Conservation (phyloP, 2,329 filamentous ascomycete species). For the Didymosphaeria variabile region DNA sequence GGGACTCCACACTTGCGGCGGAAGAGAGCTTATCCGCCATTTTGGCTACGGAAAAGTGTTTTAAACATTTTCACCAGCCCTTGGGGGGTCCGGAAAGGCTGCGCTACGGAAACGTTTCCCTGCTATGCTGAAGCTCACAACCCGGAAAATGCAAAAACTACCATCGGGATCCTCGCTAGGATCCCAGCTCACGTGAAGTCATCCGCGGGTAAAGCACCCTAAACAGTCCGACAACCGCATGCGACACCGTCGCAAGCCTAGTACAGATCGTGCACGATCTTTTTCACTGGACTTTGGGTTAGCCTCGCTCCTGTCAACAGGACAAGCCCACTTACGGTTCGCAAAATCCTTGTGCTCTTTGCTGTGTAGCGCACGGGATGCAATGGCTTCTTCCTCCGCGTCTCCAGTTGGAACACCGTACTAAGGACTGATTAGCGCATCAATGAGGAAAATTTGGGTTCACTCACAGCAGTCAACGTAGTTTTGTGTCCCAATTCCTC, state of each 20-base stretch:
- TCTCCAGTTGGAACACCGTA: constrained; percentile 48
- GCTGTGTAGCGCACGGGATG: constrained; percentile 44
- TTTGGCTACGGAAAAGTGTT: constrained; percentile 8
- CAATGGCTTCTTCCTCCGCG: constrained; percentile 48
- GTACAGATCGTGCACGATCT: constrained; percentile 45
- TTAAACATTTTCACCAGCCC: neutral
- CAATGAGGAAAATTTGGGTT: neutral
- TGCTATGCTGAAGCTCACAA: neutral
- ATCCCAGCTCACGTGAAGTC: neutral
- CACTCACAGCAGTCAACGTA: constrained; percentile 44
- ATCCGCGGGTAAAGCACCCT: neutral
- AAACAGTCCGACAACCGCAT: no score
- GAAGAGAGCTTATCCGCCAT: constrained; percentile 39
- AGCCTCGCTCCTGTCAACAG: constrained; percentile 17
- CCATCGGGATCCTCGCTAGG: neutral
- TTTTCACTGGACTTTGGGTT: constrained; percentile 33
- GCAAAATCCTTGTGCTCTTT: constrained; percentile 50
- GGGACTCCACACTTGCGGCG: constrained; percentile 31
- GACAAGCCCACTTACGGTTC: constrained; percentile 34
- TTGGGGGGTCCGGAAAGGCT: neutral
- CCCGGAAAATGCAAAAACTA: neutral
- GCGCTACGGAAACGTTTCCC: constrained; percentile 11
- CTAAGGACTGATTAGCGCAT: constrained; percentile 30
- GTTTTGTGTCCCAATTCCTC: constrained; percentile 53
- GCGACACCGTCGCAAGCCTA: constrained; percentile 17